These are phyloP conservation scores for Coemansia sp. DNA, from an alignment of 192 early-diverging fungal genomes.

Conservation along the genomic window DNA sequence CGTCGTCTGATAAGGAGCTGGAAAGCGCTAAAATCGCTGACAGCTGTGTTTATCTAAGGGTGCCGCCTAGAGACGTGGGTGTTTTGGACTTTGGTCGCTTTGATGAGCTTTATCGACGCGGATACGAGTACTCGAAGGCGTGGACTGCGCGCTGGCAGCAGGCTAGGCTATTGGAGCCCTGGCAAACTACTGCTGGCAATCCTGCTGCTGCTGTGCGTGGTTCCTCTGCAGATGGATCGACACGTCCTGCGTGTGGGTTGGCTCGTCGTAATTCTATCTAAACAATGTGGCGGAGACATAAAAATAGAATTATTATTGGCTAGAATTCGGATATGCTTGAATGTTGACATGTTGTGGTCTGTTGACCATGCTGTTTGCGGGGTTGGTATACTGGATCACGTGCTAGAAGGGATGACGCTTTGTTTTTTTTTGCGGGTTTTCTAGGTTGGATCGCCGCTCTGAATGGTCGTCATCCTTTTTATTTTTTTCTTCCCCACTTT, in stretches of 20 bases:
- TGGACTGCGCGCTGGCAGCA: conserved; percentile 81
- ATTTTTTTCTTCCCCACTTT: neutral
- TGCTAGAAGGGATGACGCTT: neutral
- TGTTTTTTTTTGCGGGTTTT: neutral
- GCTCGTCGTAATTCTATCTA: conserved; percentile 46
- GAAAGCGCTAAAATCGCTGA: conserved; percentile 85
- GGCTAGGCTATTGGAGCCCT: conserved; percentile 65
- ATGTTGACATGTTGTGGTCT: neutral
- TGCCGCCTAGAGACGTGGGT: conserved; percentile 84
- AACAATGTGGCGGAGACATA: neutral
- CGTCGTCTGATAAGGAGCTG: conserved; percentile 82
- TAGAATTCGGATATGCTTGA: neutral
- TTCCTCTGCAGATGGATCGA: conserved; percentile 1
- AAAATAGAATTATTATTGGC: neutral
- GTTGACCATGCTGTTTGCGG: neutral
- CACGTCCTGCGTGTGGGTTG: conserved; percentile 8
- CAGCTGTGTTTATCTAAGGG: conserved; percentile 83
- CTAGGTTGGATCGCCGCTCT: neutral
- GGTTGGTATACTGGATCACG: neutral
- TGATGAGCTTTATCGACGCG: conserved; percentile 81
- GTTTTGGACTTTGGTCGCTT: conserved; percentile 92
- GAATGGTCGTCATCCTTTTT: no score
- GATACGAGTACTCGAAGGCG: conserved; percentile 81
- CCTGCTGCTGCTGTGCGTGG: conserved; percentile 2
- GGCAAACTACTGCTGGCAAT: conserved; percentile 16